Evolutionary conservation across 2,329 filamentous ascomycete genomes (phyloP), one percentile per base, ranked within the genome.

Genomic region (Stemphylium vesicarium): DNA sequence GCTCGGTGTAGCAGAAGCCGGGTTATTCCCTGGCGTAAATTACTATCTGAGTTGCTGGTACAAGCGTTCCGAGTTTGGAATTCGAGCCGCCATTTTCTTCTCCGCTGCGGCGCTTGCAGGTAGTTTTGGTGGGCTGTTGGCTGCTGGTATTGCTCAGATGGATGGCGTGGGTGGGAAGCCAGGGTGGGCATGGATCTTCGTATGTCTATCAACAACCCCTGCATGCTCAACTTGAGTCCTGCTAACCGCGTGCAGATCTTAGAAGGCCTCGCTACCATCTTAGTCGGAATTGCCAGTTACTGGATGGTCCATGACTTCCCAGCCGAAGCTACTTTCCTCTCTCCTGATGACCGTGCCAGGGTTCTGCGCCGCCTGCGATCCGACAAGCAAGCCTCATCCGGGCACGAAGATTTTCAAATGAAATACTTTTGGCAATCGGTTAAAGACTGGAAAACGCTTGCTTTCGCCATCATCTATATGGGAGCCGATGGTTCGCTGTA

Each of bases 31-130:
- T 0, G 80, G 80, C 2, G 85, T 92, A 13, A 90, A 89, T 63
- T 94, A 92, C 73, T 92, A 92, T 69, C 82, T 95, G 0, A 90
- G 87, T 0, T 93, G 89, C 70, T 96, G 91, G 91, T 96, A 95
- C 67, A 88, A 85, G 69, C 82, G 91, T 32, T 84, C 82, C 13
- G 92, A 96, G 67, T 89, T 95, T 50, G 91, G 90, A 44, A 82
- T 92, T n/a, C 85, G 91, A 32, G 86, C 89, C 57, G 89, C 91
- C 12, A 85, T 92, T 52, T 94, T 95, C 79, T 96, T 95, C 79
- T 92, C 89, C 0, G 89, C 90, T 0, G 91, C 91, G 0, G 90
- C 91, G 0, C 77, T 95, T 0, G 88, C 90, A 0, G 91, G 91
- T 1, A 92, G 88, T 0, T 92, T 92, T 59, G 89, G 88, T 67